Percentiles rank a stretch among this genome's conserved stretches.
Evolutionary conservation across 305 asterid species (phyloP).

Genomic region (Solanum aculeatissimum): DNA sequence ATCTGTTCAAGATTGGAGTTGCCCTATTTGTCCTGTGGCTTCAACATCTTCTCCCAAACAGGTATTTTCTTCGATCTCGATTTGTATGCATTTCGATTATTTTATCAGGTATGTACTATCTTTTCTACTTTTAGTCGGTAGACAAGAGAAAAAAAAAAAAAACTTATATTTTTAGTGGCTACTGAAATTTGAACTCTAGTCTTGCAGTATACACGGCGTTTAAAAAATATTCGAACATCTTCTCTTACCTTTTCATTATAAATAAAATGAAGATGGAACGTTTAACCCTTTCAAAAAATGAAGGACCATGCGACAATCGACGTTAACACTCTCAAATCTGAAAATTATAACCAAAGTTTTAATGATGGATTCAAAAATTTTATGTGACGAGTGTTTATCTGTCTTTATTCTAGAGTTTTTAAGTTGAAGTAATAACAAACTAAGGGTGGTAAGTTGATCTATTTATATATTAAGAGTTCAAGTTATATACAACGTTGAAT

Average conservation of each 20-base stretch:
- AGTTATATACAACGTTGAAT: neutral
- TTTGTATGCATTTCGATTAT: neutral
- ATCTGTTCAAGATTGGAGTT: conserved; percentile 67
- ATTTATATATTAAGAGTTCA: neutral
- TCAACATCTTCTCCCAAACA: conserved; percentile 58
- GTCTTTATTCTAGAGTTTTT: neutral
- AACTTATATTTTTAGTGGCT: neutral
- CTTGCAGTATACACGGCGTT: neutral
- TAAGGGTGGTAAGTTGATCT: neutral
- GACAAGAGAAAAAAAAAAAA: too few relatives aligned
- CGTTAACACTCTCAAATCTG: neutral
- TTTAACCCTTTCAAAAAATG: neutral
- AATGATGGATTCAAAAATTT: neutral
- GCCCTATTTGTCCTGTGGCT: conserved; percentile 72
- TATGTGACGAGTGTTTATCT: neutral
- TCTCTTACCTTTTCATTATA: neutral
- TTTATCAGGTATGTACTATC: neutral
- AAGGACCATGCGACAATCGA: neutral
- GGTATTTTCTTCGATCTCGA: conserved; percentile 11
- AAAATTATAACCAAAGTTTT: too few relatives aligned
- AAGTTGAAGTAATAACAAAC: neutral
- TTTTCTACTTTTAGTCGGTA: too few relatives aligned
- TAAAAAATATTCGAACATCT: neutral
- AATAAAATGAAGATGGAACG: neutral
- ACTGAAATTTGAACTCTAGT: neutral